Percentiles rank a stretch among this genome's conserved stretches.
These are phyloP conservation scores for Boletus sp. DNA, from an alignment of 768 basidiomycete species.

Conservation along the genomic window DNA sequence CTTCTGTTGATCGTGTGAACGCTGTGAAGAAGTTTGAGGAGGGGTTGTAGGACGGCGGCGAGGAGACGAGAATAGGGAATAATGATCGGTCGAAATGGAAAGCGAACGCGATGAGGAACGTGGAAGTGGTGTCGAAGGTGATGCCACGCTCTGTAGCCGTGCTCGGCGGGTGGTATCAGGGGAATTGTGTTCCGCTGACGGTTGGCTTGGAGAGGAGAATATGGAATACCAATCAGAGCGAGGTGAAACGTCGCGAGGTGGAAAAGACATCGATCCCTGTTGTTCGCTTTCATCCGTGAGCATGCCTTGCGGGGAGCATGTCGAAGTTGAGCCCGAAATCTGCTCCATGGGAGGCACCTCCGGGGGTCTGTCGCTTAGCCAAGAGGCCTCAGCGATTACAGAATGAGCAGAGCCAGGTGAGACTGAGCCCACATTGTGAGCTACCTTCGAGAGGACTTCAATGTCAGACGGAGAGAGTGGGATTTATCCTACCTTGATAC, in stretches of 20 bases:
- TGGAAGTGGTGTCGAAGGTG: background rate
- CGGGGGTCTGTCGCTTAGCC: background rate
- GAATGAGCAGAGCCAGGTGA: background rate
- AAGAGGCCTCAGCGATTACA: background rate
- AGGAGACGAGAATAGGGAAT: conserved; percentile 18
- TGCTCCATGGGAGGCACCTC: background rate
- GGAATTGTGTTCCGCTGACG: background rate
- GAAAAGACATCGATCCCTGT: background rate
- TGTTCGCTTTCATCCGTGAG: background rate
- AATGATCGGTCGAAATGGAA: conserved; percentile 15
- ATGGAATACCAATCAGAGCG: conserved; percentile 13
- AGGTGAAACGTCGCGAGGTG: background rate
- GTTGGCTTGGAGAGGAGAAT: conserved; percentile 21
- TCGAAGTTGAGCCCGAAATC: background rate
- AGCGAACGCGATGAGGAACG: conserved; percentile 8
- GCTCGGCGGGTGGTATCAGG: background rate
- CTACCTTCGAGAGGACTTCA: conserved; percentile 21
- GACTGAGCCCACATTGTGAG: conserved; percentile 5
- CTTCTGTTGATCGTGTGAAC: conserved; percentile 1
- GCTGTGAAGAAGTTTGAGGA: conserved; percentile 16
- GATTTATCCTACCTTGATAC: conserved; percentile 32
- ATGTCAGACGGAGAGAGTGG: background rate
- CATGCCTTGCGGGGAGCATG: background rate
- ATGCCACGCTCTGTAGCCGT: background rate
- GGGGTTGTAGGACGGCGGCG: conserved; percentile 12